These are phyloP conservation scores for Ophiostoma fasciatum DNA, from an alignment of 2,329 filamentous ascomycete genomes.

Conservation along the genomic window DNA sequence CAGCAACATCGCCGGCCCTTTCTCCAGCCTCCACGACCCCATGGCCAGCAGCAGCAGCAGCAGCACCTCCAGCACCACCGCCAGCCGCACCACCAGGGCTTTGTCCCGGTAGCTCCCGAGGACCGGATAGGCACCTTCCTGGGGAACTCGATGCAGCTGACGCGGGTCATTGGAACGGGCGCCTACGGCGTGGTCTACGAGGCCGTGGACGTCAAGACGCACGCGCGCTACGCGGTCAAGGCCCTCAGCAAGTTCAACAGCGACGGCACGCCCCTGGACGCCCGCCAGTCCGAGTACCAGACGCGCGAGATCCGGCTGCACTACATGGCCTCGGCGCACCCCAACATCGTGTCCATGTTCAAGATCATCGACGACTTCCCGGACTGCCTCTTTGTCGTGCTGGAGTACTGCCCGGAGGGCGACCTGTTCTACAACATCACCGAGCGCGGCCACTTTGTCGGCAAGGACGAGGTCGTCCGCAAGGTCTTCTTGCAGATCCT, in stretches of 20 bases:
- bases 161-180: constrained; percentile 75
- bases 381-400: constrained; percentile 89
- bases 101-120: constrained; percentile 53
- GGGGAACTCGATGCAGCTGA: constrained; percentile 69
- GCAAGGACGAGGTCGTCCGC: constrained; percentile 78
- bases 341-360: constrained; percentile 84
- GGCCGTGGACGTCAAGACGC: constrained; percentile 69
- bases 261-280: constrained; percentile 57
- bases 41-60: constrained; percentile 20
- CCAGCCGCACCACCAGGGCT: constrained; percentile 19
- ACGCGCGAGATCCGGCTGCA: constrained; percentile 86
- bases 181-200: constrained; percentile 95
- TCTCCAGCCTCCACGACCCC: constrained; percentile 21
- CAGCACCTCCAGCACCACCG: constrained; percentile 24
- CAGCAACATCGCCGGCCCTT: constrained; percentile 18
- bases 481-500: constrained; percentile 86
- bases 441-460: constrained; percentile 81
- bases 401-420: constrained; percentile 94
- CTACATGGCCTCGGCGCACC: constrained; percentile 74
- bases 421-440: constrained; percentile 97
- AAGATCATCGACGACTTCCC: constrained; percentile 86
- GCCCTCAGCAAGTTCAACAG: constrained; percentile 82
- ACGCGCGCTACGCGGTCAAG: constrained; percentile 85
- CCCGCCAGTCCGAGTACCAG: constrained; percentile 78
- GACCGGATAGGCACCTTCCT: constrained; percentile 75